Evolutionary conservation across 495 filamentous ascomycete species (phyloP), one percentile per base, ranked within the genome.

Genomic region (Recurvomyces mirabilis): DNA sequence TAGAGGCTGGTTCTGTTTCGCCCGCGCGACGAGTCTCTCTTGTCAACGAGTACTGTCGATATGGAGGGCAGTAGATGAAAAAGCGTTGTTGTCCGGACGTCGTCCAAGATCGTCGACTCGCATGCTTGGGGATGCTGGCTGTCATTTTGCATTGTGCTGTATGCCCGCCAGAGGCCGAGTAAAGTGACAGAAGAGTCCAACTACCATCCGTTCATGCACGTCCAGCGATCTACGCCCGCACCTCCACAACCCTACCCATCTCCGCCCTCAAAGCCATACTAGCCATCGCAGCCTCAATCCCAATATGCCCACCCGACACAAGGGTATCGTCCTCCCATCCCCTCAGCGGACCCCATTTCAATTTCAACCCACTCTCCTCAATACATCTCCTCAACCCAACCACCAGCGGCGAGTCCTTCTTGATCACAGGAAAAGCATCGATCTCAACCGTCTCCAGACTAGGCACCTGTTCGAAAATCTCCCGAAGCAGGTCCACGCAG

Each of bases 391-490:
- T 51, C 19, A 94, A 61, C 13, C 74, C 74, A n/a, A 58, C 60
- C 74, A 94, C 81, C 59, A 94, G 68, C 25, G 71, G 70, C 9
- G 81, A 79, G 14, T 68, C 66, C 55, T 78, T 78, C 60, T 74
- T 73, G 18, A 93, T 83, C 36, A 76, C 77, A 0, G 74, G 66
- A 61, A 73, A 86, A 9, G 69, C 84, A 60, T 93, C 84, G 50
- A 93, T 85, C 49, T 87, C 72, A 18, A 93, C 72, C 17, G 69
- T 65, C 17, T 70, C 54, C 18, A 93, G 46, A 32, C 59, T 63
- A 0, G 82, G 79, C 59, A 87, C 64, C 31, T 68, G 65, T 11
- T 63, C 64, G 12, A 89, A 53, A 6, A 89, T 69, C 25, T 68
- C 58, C 13, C 60, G 63, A 15, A 91, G 46, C 25, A 94, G 56